Conservation (phyloP, 2,329 filamentous ascomycete species). For the Paraphoma sp. region DNA sequence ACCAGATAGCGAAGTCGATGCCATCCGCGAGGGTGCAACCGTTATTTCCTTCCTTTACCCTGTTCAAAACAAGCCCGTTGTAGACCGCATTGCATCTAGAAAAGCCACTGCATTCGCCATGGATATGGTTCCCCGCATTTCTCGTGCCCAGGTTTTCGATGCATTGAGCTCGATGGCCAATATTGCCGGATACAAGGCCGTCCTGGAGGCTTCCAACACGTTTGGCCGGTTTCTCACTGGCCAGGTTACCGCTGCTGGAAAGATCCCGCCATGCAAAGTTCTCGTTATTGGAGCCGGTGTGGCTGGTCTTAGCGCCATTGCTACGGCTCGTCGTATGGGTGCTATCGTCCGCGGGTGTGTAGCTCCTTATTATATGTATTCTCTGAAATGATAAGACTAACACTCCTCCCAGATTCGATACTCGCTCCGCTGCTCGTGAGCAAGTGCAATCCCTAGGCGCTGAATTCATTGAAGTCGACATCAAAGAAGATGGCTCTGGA, state of each 20-base stretch:
- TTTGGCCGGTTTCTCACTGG: slow-evolving; percentile 89
- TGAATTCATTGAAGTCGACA: slow-evolving; percentile 86
- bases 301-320: slow-evolving; percentile 86
- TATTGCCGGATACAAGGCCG: slow-evolving; percentile 91
- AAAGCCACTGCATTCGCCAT: slow-evolving; percentile 84
- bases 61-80: slow-evolving; percentile 76
- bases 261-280: slow-evolving; percentile 87
- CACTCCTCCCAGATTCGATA: slow-evolving; percentile 70
- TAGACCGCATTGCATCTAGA: slow-evolving; percentile 73
- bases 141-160: slow-evolving; percentile 86
- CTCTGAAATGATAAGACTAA: not conserved
- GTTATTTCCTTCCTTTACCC: slow-evolving; percentile 86
- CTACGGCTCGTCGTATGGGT: slow-evolving; percentile 82
- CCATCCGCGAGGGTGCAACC: slow-evolving; percentile 72
- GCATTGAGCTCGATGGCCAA: slow-evolving; percentile 91
- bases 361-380: not conserved
- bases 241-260: slow-evolving; percentile 86
- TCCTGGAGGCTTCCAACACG: slow-evolving; percentile 86
- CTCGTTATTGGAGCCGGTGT: slow-evolving; percentile 90
- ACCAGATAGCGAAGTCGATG: slow-evolving; percentile 69
- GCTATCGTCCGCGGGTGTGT: slow-evolving; percentile 72
- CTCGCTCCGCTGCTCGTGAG: slow-evolving; percentile 83
- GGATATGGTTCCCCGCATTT: slow-evolving; percentile 92
- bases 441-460: slow-evolving; percentile 90
- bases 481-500: slow-evolving; percentile 83